A percentile compares a stretch with the other conserved stretches of the same genome.
Conservation (phyloP, 805 yeast species). For the Candida sanyiensis region DNA sequence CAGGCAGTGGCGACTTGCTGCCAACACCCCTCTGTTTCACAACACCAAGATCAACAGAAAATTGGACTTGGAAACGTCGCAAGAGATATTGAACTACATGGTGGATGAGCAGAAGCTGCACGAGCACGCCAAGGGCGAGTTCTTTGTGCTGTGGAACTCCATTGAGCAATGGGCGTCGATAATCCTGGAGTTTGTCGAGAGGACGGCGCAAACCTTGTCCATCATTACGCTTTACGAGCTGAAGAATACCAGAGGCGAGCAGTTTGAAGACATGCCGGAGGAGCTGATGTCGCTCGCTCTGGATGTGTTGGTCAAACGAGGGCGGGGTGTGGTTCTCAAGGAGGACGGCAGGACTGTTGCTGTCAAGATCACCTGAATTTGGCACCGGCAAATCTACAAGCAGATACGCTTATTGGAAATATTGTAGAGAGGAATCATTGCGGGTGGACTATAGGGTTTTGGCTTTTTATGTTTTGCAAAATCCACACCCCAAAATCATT, state of each 20-base stretch:
- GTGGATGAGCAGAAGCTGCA: slow-evolving; percentile 43
- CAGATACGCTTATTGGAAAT: too few relatives aligned
- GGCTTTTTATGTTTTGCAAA: too few relatives aligned
- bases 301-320: slow-evolving; percentile 54
- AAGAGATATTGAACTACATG: slow-evolving; percentile 53
- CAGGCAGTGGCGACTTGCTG: slow-evolving; percentile 2
- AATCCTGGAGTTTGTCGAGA: slow-evolving; percentile 65
- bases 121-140: slow-evolving; percentile 33
- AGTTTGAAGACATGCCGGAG: slow-evolving; percentile 59
- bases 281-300: slow-evolving; percentile 48
- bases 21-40: slow-evolving; percentile 34
- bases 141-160: slow-evolving; percentile 57
- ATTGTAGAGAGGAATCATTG: too few relatives aligned
- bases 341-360: slow-evolving; percentile 67
- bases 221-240: slow-evolving; percentile 82
- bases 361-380: slow-evolving; percentile 48
- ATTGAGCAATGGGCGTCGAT: slow-evolving; percentile 63
- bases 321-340: slow-evolving; percentile 68
- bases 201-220: slow-evolving; percentile 70
- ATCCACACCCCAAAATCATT: too few relatives aligned
- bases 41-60: slow-evolving; percentile 47
- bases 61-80: slow-evolving; percentile 48
- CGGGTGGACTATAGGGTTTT: too few relatives aligned
- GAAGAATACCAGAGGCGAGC: slow-evolving; percentile 58
- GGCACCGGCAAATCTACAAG: too few relatives aligned